Percentiles rank a stretch among this genome's conserved stretches.
These are phyloP conservation scores for Blumeriella jaapii DNA, from an alignment of 2,329 filamentous ascomycete species.

Conservation along the genomic window DNA sequence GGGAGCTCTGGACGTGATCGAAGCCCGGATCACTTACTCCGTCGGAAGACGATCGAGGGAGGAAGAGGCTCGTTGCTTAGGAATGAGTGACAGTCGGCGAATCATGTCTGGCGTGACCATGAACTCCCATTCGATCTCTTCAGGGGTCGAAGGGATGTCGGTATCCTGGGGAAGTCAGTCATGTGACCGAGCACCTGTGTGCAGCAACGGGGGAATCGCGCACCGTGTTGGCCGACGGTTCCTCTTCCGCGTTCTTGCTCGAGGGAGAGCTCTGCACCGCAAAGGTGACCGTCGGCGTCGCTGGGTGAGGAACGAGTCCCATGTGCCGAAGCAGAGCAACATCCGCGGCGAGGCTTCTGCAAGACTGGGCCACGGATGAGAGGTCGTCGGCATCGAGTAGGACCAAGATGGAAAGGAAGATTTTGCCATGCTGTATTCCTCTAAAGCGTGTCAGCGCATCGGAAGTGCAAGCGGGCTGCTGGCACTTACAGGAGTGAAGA, in stretches of 20 bases:
- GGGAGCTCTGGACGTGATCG: too few species aligned
- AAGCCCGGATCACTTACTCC: constrained; percentile 33
- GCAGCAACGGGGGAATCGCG: too few species aligned
- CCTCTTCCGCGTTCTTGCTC: constrained; percentile 13
- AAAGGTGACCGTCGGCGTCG: constrained; percentile 6
- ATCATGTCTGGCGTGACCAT: constrained; percentile 19
- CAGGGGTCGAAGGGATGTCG: constrained; percentile 15
- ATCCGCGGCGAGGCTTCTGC: background rate
- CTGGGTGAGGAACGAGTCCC: background rate
- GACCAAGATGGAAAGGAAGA: too few species aligned
- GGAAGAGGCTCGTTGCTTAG: constrained; percentile 6
- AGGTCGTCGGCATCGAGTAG: too few species aligned
- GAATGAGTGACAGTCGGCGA: constrained; percentile 11
- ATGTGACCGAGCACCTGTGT: too few species aligned
- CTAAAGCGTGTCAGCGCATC: too few species aligned
- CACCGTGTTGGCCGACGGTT: constrained; percentile 14
- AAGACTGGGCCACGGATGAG: constrained; percentile 7
- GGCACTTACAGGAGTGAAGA: too few species aligned
- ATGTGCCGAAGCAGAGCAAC: background rate
- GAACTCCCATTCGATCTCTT: constrained; percentile 18
- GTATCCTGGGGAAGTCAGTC: too few species aligned
- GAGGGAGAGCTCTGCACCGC: constrained; percentile 7
- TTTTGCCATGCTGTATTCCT: too few species aligned
- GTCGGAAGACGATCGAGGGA: constrained; percentile 40
- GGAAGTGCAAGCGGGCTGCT: too few species aligned